Evolutionary conservation across 2,329 filamentous ascomycete species (phyloP), one percentile per base, ranked within the genome.

Genomic region (Parascedosporium putredinis): DNA sequence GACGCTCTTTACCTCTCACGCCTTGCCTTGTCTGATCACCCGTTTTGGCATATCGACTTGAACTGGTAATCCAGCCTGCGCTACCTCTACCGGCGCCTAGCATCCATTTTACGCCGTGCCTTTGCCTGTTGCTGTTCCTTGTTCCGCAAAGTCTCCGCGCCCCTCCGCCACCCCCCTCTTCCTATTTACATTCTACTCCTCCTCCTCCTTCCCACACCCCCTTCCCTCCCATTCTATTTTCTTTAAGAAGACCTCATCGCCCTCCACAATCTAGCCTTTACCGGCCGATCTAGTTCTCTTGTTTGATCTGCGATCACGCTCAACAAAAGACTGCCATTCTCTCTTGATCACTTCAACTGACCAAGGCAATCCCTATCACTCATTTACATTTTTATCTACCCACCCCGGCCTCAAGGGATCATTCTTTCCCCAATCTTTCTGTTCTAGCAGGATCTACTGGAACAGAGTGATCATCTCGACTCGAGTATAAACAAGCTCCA

Each of bases 231-330:
- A 5, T 10, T 18, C 18, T 40, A 9, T n/a, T 44, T 33, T 33
- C 34, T 16, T 33, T 49, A 44, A 27, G 38, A 36, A 10, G 6
- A 33, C 25, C 38, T 44, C 23, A 18, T 42, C 29, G 38, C 47
- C 38, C 46, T 16, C 18, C n/a, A 10, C 18, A 18, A 20, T 48
- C 45, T 34, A 48, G 33, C 40, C 42, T 24, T 33, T 42, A 20
- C 34, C 34, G 18, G 38, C 16, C 16, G 47, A 49, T 42, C 47
- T 44, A 10, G 23, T 44, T 44, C 47, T 10, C 24, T 44, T 18
- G 47, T 49, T 49, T 49, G 47, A 49, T 49, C 47, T 44, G 27
- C 47, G 47, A 49, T 49, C 47, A 44, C 44, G 23, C 38, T 43
- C 40, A 34, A 25, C 36, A 27, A 42, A 44, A 16, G 25, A n/a